Evolutionary conservation across 2,329 filamentous ascomycete genomes (phyloP).

Genomic region (Madurella mycetomatis): DNA sequence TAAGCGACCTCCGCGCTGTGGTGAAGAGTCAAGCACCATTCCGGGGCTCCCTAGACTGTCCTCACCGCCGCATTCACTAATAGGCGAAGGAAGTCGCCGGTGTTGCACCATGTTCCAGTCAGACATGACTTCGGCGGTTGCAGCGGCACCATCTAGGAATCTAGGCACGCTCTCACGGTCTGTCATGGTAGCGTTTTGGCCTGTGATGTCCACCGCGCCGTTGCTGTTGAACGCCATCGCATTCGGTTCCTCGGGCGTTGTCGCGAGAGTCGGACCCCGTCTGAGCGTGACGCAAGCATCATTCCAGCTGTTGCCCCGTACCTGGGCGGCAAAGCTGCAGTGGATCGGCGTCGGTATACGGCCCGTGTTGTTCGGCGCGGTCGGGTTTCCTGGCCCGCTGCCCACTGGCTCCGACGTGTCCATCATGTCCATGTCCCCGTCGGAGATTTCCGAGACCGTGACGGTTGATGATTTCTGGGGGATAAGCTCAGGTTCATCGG

Average conservation of each 20-base stretch:
- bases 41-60: constrained; percentile 37
- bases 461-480: background rate
- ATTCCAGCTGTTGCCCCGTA: constrained; percentile 49
- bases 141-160: constrained; percentile 37
- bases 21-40: constrained; percentile 38
- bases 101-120: constrained; percentile 53
- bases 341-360: constrained; percentile 59
- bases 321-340: constrained; percentile 52
- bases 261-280: constrained; percentile 35
- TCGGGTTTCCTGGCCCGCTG: constrained; percentile 21
- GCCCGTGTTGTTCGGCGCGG: constrained; percentile 35
- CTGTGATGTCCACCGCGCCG: constrained; percentile 8
- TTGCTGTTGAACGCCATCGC: constrained; percentile 15
- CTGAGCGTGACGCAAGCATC: constrained; percentile 31
- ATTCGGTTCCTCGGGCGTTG: constrained; percentile 36
- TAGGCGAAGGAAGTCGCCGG: constrained; percentile 54
- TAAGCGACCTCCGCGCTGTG: constrained; percentile 22
- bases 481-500: constrained; percentile 27
- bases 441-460: constrained; percentile 25
- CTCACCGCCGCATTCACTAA: constrained; percentile 50
- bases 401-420: constrained; percentile 30
- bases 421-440: constrained; percentile 51
- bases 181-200: constrained; percentile 1
- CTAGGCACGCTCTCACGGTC: constrained; percentile 42
- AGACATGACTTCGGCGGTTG: constrained; percentile 25